phyloP scores from a whole-genome alignment of 495 filamentous ascomycete genomes.

The Mytilinidion resinicola region DNA sequence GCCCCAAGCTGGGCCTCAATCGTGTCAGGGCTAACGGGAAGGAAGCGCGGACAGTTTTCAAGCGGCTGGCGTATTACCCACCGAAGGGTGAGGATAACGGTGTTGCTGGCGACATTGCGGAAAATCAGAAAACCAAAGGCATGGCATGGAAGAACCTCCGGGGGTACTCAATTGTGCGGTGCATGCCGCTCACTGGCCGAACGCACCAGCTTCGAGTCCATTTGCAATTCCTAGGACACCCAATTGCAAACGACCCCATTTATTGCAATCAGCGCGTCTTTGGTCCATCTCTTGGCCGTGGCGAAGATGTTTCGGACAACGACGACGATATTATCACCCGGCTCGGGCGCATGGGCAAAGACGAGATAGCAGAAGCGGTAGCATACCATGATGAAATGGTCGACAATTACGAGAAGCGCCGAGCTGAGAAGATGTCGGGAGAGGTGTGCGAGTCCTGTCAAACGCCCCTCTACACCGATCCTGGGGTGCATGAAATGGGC shows the following conservation, averaged over 20 bases:
- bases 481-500: constrained; percentile 78
- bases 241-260: constrained; percentile 94
- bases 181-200: constrained; percentile 83
- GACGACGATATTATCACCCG: constrained; percentile 87
- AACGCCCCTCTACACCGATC: constrained; percentile 87
- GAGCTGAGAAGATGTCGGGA: constrained; percentile 89
- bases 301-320: constrained; percentile 59
- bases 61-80: constrained; percentile 79
- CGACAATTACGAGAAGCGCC: constrained; percentile 72
- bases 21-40: constrained; percentile 89
- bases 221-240: constrained; percentile 87
- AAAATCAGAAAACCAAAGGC: constrained; percentile 30
- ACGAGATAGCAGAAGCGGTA: constrained; percentile 81
- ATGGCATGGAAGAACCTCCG: constrained; percentile 37
- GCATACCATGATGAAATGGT: constrained; percentile 92
- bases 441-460: constrained; percentile 71
- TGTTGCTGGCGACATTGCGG: not conserved
- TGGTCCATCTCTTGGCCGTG: constrained; percentile 67
- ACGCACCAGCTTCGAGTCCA: constrained; percentile 96
- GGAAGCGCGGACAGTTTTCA: constrained; percentile 81
- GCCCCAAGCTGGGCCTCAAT: constrained; percentile 91
- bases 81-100: constrained; percentile 11
- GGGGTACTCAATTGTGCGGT: constrained; percentile 92
- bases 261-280: constrained; percentile 92
- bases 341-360: constrained; percentile 85